Percentiles rank a stretch among this genome's conserved stretches.
These are phyloP conservation scores for Thymus quinquecostatus DNA, from an alignment of 257 asterid species.

Conservation along the genomic window DNA sequence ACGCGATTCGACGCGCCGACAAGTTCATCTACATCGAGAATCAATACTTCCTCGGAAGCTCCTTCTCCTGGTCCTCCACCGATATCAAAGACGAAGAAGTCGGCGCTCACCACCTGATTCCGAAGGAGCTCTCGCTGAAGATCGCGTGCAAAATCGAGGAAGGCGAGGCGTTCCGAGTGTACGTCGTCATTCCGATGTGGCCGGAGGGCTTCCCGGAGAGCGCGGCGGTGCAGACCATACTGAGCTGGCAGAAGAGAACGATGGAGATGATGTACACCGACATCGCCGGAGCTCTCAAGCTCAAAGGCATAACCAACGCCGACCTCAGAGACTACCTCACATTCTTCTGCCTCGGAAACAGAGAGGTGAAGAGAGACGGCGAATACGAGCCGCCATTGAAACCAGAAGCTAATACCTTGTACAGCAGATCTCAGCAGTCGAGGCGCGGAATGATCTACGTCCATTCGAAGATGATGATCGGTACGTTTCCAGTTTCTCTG, in stretches of 20 bases:
- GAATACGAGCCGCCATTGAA: conserved; percentile 38
- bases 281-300: conserved; percentile 31
- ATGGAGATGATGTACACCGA: conserved; percentile 49
- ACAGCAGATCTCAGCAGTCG: conserved; percentile 32
- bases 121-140: conserved; percentile 40
- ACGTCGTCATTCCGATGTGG: conserved; percentile 44
- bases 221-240: conserved; percentile 36
- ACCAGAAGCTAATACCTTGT: conserved; percentile 36
- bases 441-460: conserved; percentile 47
- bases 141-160: conserved; percentile 41
- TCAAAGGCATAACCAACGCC: conserved; percentile 26
- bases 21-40: conserved; percentile 42
- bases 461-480: conserved; percentile 44
- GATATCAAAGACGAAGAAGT: conserved; percentile 31
- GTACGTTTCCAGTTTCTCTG: background rate
- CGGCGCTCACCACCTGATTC: conserved; percentile 38
- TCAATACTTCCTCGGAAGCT: conserved; percentile 44
- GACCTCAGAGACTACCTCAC: conserved; percentile 41
- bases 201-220: conserved; percentile 44
- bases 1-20: conserved; percentile 45
- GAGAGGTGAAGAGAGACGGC: conserved; percentile 34
- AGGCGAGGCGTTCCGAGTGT: conserved; percentile 35
- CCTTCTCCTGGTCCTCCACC: conserved; percentile 35
- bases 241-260: conserved; percentile 39
- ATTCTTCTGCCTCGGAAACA: conserved; percentile 44